These are phyloP conservation scores for Nicotiana attenuata DNA, from an alignment of 257 asterid genomes.

Conservation along the genomic window DNA sequence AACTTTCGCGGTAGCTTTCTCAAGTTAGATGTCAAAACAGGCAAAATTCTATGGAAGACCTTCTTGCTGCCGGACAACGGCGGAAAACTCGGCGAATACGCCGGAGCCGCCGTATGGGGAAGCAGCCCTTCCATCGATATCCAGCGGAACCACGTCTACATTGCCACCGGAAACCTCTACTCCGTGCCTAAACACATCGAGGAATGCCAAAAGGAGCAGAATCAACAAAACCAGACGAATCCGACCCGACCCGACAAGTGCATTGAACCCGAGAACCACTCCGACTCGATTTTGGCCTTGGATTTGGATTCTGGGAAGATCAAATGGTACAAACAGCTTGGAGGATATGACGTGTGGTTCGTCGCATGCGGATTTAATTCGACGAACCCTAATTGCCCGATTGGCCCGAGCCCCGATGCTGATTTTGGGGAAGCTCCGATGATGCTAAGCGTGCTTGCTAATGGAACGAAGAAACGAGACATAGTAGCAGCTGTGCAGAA, in stretches of 20 bases:
- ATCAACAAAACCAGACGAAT: slow-evolving; percentile 25
- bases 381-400: slow-evolving; percentile 37
- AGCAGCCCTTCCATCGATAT: slow-evolving; percentile 49
- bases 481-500: slow-evolving; percentile 47
- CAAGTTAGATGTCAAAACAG: slow-evolving; percentile 38
- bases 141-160: slow-evolving; percentile 32
- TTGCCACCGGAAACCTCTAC: slow-evolving; percentile 50
- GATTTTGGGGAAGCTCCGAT: slow-evolving; percentile 57
- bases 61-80: slow-evolving; percentile 38
- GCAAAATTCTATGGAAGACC: slow-evolving; percentile 39
- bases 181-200: slow-evolving; percentile 35
- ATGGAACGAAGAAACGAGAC: slow-evolving; percentile 19
- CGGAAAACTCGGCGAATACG: slow-evolving; percentile 26
- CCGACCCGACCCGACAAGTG: slow-evolving; percentile 30
- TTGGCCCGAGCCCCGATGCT: slow-evolving; percentile 45
- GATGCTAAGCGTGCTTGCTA: slow-evolving; percentile 27
- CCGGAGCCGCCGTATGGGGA: slow-evolving; percentile 56
- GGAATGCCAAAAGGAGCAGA: slow-evolving; percentile 32
- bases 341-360: slow-evolving; percentile 57
- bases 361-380: slow-evolving; percentile 23
- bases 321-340: slow-evolving; percentile 45
- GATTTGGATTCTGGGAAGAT: slow-evolving; percentile 33
- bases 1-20: slow-evolving; percentile 44
- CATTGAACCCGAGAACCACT: slow-evolving; percentile 38
- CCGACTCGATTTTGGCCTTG: slow-evolving; percentile 38